Evolutionary conservation across 2,329 filamentous ascomycete species (phyloP).

Genomic region (Samsoniella hepiali): DNA sequence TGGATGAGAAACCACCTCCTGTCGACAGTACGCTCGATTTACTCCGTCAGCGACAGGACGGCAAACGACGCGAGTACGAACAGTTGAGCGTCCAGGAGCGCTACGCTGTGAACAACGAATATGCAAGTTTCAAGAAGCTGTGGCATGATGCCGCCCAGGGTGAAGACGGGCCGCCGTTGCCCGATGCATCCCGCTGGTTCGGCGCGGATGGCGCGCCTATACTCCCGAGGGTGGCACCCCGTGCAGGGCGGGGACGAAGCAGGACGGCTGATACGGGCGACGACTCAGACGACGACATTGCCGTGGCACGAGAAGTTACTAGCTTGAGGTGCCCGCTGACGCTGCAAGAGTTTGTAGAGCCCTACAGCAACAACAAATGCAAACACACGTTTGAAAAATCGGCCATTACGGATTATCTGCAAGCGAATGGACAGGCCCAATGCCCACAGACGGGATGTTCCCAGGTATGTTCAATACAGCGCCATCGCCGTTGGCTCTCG

Average conservation of each 20-base stretch:
- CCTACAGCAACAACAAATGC: constrained; percentile 64
- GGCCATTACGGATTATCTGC: constrained; percentile 57
- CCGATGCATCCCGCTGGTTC: constrained; percentile 55
- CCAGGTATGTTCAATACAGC: constrained; percentile 39
- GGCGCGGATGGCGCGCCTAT: constrained; percentile 43
- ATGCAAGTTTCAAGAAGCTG: constrained; percentile 55
- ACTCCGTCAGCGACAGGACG: constrained; percentile 35
- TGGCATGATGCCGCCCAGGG: constrained; percentile 54
- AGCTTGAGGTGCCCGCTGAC: constrained; percentile 70
- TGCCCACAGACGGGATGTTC: constrained; percentile 67
- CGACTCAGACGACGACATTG: constrained; percentile 65
- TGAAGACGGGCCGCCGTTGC: constrained; percentile 48
- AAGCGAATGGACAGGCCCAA: constrained; percentile 41
- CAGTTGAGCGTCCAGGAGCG: constrained; percentile 41
- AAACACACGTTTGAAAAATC: constrained; percentile 69
- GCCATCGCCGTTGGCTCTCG: background rate
- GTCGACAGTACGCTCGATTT: constrained; percentile 30
- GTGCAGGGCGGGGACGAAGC: constrained; percentile 10
- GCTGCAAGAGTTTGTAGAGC: constrained; percentile 60
- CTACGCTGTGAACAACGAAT: constrained; percentile 57
- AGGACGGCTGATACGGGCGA: constrained; percentile 33
- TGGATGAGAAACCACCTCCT: constrained; percentile 24
- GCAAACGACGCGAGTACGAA: constrained; percentile 42
- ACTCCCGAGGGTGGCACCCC: constrained; percentile 26
- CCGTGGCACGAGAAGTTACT: constrained; percentile 60